These are phyloP conservation scores for Botrytis elliptica DNA, from an alignment of 2,329 filamentous ascomycete species.

Conservation along the genomic window DNA sequence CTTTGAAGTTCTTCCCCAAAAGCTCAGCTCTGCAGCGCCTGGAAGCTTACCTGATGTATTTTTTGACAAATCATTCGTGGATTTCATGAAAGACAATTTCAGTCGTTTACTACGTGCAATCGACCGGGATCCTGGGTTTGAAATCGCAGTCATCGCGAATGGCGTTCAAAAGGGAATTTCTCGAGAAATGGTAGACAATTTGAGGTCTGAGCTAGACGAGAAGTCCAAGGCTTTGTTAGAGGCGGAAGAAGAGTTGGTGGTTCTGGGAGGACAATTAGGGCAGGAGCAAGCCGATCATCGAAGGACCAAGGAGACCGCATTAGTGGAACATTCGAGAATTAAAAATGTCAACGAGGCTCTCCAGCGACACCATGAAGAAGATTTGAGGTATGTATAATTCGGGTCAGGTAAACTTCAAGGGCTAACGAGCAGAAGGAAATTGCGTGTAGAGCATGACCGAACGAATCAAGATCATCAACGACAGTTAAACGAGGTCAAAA, in stretches of 20 bases:
- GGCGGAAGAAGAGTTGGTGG: constrained; percentile 46
- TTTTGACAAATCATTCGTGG: constrained; percentile 82
- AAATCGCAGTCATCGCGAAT: constrained; percentile 77
- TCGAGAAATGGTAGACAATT: constrained; percentile 84
- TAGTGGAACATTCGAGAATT: constrained; percentile 50
- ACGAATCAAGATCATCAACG: constrained; percentile 40
- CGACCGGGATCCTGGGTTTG: constrained; percentile 84
- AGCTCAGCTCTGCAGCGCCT: constrained; percentile 51
- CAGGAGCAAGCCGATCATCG: constrained; percentile 74
- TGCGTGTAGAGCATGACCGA: constrained; percentile 38
- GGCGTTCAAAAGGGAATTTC: constrained; percentile 87
- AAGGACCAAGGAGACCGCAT: constrained; percentile 58
- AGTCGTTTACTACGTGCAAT: constrained; percentile 80
- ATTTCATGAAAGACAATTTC: constrained; percentile 96
- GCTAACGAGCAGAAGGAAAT: constrained; percentile 35
- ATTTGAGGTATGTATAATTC: constrained; percentile 50
- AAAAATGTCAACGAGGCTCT: constrained; percentile 63
- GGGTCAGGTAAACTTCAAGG: neutral
- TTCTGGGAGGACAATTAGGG: constrained; percentile 56
- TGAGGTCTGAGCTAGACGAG: constrained; percentile 74
- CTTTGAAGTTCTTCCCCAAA: constrained; percentile 82
- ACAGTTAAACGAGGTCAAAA: constrained; percentile 49
- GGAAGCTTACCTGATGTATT: constrained; percentile 72
- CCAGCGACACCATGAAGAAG: constrained; percentile 67
- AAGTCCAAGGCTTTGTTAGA: constrained; percentile 57